Evolutionary conservation across 306 rosid species (phyloP), one percentile per base, ranked within the genome.

Genomic region (Quercus ilex): DNA sequence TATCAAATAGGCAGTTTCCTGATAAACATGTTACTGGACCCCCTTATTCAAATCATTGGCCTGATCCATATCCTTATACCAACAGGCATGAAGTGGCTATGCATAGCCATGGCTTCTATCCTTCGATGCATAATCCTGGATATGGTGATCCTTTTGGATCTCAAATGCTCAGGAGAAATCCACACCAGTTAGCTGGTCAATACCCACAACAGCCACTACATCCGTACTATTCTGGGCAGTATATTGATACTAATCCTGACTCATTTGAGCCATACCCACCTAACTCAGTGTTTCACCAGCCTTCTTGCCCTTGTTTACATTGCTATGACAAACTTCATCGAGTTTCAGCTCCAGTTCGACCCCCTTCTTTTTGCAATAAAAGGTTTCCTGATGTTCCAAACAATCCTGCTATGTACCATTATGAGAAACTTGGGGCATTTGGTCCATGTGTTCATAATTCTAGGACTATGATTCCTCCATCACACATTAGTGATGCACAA

Each of bases 251-350:
- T 14, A 77, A 64, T 86, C 77, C 85, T 28, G 89, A 90, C 78
- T 82, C 91, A 21, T 91, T 81, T 74, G 86, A 77, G 57, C 90
- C 85, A 9, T 91, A 84, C 84, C 81, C 88, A 56, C 85, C 79
- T 73, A 89, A 83, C 78, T 82, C 89, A 26, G 74, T 78, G 26
- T 87, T 81, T 63, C 99, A 96, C 80, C 91, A 69, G 5, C 90
- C 97, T 84, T 88, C 97, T 72, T 96, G 99, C 78, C 62, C 94
- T 59, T 96, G 99, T 84, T 82, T 82, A 62, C 88, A 69, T 79
- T 96, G 99, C 88, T 85, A 87, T 58, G 90, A 91, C 65, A 89
- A 82, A 77, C 86, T 71, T 69, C 81, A 78, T 69, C 84, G 86
- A 75, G 86, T 80, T 86, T 74, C 96, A 46, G 83, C 79, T 1